Evolutionary conservation across 768 basidiomycete genomes (phyloP).

Genomic region (Baorangia bicolor): DNA sequence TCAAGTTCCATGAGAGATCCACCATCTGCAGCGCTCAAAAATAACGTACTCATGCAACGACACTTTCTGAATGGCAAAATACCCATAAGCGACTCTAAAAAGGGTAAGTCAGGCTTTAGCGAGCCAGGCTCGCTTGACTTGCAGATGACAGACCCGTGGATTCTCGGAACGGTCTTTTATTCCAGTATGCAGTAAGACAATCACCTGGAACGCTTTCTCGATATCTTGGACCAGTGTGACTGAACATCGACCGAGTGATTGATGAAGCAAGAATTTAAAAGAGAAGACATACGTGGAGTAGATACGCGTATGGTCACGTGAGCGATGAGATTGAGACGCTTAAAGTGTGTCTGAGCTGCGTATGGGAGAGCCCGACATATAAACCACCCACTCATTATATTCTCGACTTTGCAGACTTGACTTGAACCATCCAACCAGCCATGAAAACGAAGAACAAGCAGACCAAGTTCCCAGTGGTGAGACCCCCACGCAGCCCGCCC

Average conservation of each 20-base stretch:
- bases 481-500: slow-evolving; percentile 26
- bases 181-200: neutral
- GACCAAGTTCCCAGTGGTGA: slow-evolving; percentile 88
- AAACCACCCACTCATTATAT: neutral
- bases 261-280: neutral
- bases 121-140: no score
- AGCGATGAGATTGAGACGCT: slow-evolving; percentile 22
- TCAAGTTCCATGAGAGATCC: no score
- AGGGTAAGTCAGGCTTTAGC: no score
- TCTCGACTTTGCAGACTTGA: neutral
- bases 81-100: no score
- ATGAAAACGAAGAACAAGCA: slow-evolving; percentile 94
- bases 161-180: neutral
- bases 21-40: no score
- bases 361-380: slow-evolving; percentile 11
- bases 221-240: neutral
- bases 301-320: slow-evolving; percentile 20
- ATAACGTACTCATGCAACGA: no score
- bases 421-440: neutral
- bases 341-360: neutral
- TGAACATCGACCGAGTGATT: neutral
- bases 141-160: no score
- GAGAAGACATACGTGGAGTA: neutral
- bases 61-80: no score
- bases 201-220: no score